Percentiles rank a stretch among this genome's conserved stretches.
These are phyloP conservation scores for Kalanchoe fedtschenkoi DNA, from an alignment of 164 flowering plant species.

Conservation along the genomic window DNA sequence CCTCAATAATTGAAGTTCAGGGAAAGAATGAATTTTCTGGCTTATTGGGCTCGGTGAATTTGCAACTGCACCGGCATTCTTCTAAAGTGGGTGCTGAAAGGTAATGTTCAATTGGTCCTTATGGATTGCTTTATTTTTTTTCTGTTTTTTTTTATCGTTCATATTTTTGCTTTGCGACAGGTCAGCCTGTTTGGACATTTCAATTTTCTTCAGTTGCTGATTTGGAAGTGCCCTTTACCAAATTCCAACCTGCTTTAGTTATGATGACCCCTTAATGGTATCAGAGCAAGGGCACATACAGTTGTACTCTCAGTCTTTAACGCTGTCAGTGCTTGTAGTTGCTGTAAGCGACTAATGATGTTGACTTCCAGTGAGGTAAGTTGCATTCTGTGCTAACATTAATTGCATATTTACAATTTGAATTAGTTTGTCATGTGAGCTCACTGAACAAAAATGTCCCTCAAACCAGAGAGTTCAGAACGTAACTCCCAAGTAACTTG, in stretches of 20 bases:
- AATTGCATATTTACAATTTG: no score
- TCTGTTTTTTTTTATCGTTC: not conserved
- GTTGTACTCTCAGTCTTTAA: not conserved
- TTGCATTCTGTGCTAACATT: not conserved
- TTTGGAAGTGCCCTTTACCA: not conserved
- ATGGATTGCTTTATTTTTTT: not conserved
- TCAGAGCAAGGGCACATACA: not conserved
- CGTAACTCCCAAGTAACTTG: not conserved
- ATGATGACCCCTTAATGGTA: not conserved
- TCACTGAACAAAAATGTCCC: no score
- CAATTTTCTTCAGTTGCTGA: not conserved
- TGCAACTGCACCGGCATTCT: no score
- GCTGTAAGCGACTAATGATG: not conserved
- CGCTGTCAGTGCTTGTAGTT: not conserved
- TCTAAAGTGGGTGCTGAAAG: not conserved
- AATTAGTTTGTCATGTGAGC: not conserved
- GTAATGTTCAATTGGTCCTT: not conserved
- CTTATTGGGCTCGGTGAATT: no score
- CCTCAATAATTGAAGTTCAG: no score
- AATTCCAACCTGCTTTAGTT: no score
- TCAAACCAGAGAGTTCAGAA: not conserved
- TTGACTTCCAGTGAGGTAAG: not conserved
- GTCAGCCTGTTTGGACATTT: not conserved
- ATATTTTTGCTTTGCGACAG: not conserved
- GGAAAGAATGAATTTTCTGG: no score